Base-by-base conservation (phyloP, 2,329 filamentous ascomycete genomes). In the Fusarium humuli region DNA sequence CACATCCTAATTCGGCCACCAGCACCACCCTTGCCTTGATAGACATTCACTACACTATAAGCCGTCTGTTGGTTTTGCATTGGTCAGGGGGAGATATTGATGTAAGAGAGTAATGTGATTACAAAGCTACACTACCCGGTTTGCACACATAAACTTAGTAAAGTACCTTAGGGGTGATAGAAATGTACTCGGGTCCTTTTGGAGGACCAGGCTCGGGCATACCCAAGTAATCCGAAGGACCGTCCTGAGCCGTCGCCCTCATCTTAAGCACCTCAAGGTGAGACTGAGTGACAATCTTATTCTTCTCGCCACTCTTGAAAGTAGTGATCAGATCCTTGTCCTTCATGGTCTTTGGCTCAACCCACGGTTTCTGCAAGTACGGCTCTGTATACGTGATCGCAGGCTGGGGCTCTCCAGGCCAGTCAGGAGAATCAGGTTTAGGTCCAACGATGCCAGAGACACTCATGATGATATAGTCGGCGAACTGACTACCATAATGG, bases 401-500 rank as follows among this genome's bases (percentile, higher is more conserved):
- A 12, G 50, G 50, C 25, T 54, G 50, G 3, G 50, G 50, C 14
- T 54, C 18, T 2, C 37, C 50, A 23, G 50, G 50, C 50, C 50
- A 44, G 6, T 29, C 50, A 3, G 50, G 18, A 8, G 30, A 7
- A 9, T 12, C 16, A 7, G 50, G 37, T 14, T 54, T 54, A 7
- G 50, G 50, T 8, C 50, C 50, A 5, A 54, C 50, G 18, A 54
- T 54, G 6, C 50, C 50, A 30, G 50, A 54, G 8, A 54, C 50
- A 16, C 50, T 54, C 50, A 54, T 54, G 25, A 54, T 30, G 12
- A 54, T 44, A 7, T 54, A 54, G 23, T 54, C 50, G 5, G 50
- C 37, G 6, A 54, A 44, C n/a, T 54, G 50, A 13, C 50, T 54
- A 22, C 50, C 50, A 11, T 54, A 54, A 7, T 54, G n/a, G 1